Conservation (phyloP, 306 rosid genomes). For the Gynostemma pentaphyllum region DNA sequence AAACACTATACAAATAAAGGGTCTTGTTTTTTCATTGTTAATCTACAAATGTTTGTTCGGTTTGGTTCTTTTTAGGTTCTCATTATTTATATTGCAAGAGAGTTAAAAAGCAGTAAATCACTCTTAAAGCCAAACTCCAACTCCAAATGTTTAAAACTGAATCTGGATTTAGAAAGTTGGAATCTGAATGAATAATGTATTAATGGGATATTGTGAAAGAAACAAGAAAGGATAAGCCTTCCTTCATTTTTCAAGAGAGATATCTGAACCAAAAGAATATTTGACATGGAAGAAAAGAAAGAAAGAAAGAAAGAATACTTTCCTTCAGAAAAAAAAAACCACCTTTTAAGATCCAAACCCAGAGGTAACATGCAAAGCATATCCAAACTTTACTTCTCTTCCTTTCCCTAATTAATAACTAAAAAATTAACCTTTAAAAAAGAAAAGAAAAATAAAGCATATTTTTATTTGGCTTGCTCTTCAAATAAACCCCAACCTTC, state of each 20-base stretch:
- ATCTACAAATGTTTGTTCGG: too few relatives aligned
- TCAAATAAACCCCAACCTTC: neutral
- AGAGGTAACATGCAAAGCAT: conserved; percentile 46
- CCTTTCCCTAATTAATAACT: conserved; percentile 12
- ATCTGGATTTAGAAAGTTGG: too few relatives aligned
- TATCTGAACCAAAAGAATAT: neutral
- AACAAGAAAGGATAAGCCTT: neutral
- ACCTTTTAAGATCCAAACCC: conserved; percentile 30
- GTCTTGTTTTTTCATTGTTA: neutral
- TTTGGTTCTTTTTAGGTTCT: too few relatives aligned
- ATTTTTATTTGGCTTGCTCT: neutral
- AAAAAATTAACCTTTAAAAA: conserved; percentile 10
- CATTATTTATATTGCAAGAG: too few relatives aligned
- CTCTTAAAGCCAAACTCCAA: too few relatives aligned
- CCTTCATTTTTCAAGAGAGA: neutral
- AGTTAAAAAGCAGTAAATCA: too few relatives aligned
- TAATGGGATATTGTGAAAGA: neutral
- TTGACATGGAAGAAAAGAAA: too few relatives aligned
- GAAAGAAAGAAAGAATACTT: conserved; percentile 35
- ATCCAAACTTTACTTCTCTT: conserved; percentile 28
- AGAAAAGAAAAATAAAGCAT: neutral
- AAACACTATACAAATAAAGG: neutral
- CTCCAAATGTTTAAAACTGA: too few relatives aligned
- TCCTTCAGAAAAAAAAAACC: conserved; percentile 33
- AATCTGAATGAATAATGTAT: too few relatives aligned